Evolutionary conservation across 148 eudicot species (phyloP), one percentile per base, ranked within the genome.

Genomic region (Rhododendron vialii): DNA sequence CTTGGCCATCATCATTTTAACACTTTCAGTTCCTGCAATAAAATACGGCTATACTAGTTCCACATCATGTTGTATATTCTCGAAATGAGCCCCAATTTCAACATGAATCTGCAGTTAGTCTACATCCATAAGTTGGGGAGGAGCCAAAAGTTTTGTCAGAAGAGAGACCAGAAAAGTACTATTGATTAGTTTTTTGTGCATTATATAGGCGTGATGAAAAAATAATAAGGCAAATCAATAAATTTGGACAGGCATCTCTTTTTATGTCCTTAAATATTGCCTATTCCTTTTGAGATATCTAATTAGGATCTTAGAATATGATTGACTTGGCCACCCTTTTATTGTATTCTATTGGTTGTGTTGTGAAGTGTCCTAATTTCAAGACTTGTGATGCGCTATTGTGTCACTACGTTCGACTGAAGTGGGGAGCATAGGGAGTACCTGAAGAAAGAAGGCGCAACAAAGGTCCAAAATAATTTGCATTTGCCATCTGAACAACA

Each of bases 11-110:
- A 83, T 69, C 80, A 83, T 55, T 78, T 83, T 84, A 26, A 51
- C 82, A 67, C 51, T 41, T 67, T 85, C 86, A 18, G 90, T 53
- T 69, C 88, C 90, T 88, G 88, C 43, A 87, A 13, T 38, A 7
- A 20, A 13, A 22, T 33, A 30, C 24, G 15, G 82, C 35, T 4
- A 0, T 80, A 57, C 38, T 59, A 59, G 30, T 36, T 82, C 47
- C 36, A 36, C 74, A 18, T 22, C 18, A 24, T 41, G 20, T 22
- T 38, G 5, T 38, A 82, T 35, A 45, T 82, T 81, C 3, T 24
- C n/a, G 22, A 82, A 26, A 61, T 24, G 53, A 57, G 17, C 84
- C 17, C n/a, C n/a, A 20, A 36, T 28, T 82, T 57, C 73, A 61
- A 18, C 50, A 36, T 47, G 65, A 14, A 82, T 55, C 74, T 36